Evolutionary conservation across 139 green algal species (phyloP).

Genomic region (Chlamydomonas sphaeroides): DNA sequence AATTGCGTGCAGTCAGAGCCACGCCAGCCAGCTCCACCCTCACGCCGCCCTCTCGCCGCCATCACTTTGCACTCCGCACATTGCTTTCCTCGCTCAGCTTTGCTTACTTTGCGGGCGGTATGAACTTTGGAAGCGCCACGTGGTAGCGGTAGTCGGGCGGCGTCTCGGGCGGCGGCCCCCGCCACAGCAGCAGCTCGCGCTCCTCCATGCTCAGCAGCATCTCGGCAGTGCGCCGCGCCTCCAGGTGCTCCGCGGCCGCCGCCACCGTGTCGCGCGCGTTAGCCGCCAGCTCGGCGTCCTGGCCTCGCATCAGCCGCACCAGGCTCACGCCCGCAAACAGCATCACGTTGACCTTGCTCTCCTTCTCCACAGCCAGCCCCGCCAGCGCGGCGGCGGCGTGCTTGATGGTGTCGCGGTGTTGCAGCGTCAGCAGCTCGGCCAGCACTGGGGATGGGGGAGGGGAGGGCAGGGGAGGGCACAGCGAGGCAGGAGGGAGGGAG

Average conservation of each 20-base stretch:
- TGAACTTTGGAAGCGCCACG: conserved; percentile 27
- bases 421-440: conserved; percentile 31
- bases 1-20: no score
- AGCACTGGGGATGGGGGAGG: conserved; percentile 20
- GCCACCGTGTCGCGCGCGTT: conserved; percentile 51
- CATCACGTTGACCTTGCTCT: conserved; percentile 55
- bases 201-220: conserved; percentile 45
- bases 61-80: no score
- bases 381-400: conserved; percentile 45
- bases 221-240: conserved; percentile 34
- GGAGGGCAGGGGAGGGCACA: not conserved
- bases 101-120: not conserved
- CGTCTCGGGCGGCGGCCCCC: conserved; percentile 19
- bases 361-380: conserved; percentile 55
- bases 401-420: conserved; percentile 39
- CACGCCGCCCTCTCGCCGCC: no score
- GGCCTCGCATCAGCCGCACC: conserved; percentile 35
- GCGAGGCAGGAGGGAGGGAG: not conserved
- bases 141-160: conserved; percentile 39
- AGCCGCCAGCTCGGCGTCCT: conserved; percentile 42
- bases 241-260: conserved; percentile 44
- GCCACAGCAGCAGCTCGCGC: conserved; percentile 41
- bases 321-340: conserved; percentile 39
- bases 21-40: no score
- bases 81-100: no score